Conservation (phyloP, 73 alveolate species). For the Diophrys appendiculata region DNA sequence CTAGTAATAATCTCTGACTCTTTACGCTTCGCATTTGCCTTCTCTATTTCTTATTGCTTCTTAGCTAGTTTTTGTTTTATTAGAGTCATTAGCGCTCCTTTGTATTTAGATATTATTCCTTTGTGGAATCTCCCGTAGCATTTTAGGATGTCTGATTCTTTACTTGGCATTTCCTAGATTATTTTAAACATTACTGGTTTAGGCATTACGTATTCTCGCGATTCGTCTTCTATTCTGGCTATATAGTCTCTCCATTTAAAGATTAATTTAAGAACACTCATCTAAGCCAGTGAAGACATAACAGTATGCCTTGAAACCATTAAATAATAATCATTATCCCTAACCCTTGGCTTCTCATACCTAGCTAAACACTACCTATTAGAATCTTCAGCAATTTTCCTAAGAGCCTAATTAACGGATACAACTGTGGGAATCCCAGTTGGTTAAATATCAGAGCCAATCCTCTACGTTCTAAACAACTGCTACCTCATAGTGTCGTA, state of each 20-base stretch:
- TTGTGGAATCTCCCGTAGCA: neutral
- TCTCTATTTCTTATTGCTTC: no score
- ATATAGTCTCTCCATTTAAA: slow-evolving; percentile 56
- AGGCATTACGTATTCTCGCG: slow-evolving; percentile 44
- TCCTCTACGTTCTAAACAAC: slow-evolving; percentile 17
- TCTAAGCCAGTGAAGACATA: neutral
- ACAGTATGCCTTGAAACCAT: slow-evolving; percentile 4
- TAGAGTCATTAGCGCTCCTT: neutral
- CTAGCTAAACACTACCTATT: slow-evolving; percentile 15
- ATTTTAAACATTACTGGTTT: slow-evolving; percentile 47
- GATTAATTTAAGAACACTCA: slow-evolving; percentile 27
- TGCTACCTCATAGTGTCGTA: slow-evolving; percentile 72
- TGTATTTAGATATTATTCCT: neutral
- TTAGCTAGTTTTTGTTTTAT: neutral
- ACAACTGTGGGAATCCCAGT: no score
- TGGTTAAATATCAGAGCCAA: no score
- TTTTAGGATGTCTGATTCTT: slow-evolving; percentile 4
- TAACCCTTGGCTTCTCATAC: slow-evolving; percentile 46
- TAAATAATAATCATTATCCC: slow-evolving; percentile 40
- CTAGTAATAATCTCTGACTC: neutral
- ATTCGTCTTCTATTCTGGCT: slow-evolving; percentile 61
- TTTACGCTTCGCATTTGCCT: neutral
- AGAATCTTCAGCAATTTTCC: neutral
- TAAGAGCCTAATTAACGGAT: no score
- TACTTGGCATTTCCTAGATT: slow-evolving; percentile 32